Conservation (phyloP, 176 grass and related monocot species). For the Paspalum notatum region DNA sequence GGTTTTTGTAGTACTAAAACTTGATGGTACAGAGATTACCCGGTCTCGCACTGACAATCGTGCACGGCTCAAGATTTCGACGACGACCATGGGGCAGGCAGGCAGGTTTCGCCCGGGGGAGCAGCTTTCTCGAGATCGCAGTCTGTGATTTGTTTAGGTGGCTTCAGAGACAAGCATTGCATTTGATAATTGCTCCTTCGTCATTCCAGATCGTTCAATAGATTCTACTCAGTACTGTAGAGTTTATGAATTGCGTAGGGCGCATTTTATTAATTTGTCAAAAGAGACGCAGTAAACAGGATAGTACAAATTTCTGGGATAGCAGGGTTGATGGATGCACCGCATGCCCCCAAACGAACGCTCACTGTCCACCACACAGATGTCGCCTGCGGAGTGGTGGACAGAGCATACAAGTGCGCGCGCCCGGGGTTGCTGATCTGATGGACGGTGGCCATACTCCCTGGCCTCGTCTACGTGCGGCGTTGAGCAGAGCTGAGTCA, state of each 20-base stretch:
- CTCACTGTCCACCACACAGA: not conserved
- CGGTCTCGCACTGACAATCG: not conserved
- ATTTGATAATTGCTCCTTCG: too few species aligned
- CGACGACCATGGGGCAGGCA: not conserved
- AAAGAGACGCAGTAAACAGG: too few species aligned
- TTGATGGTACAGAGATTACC: not conserved
- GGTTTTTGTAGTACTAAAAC: too few species aligned
- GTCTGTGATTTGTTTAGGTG: not conserved
- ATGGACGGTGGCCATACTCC: not conserved
- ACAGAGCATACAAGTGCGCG: not conserved
- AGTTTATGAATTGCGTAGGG: too few species aligned
- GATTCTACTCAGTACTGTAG: too few species aligned
- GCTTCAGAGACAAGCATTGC: not conserved
- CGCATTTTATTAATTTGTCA: too few species aligned
- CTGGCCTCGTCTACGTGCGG: not conserved
- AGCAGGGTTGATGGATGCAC: too few species aligned
- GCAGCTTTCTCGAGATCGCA: slow-evolving; percentile 42
- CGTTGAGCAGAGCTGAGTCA: not conserved
- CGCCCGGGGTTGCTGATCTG: not conserved
- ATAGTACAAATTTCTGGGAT: too few species aligned
- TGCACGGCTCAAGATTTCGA: not conserved
- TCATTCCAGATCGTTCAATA: too few species aligned
- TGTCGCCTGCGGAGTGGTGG: not conserved
- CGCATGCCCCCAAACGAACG: not conserved
- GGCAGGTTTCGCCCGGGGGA: slow-evolving; percentile 35